A percentile compares a stretch with the other conserved stretches of the same genome.
Evolutionary conservation across 495 filamentous ascomycete species (phyloP).

Genomic region (Podospora appendiculata): DNA sequence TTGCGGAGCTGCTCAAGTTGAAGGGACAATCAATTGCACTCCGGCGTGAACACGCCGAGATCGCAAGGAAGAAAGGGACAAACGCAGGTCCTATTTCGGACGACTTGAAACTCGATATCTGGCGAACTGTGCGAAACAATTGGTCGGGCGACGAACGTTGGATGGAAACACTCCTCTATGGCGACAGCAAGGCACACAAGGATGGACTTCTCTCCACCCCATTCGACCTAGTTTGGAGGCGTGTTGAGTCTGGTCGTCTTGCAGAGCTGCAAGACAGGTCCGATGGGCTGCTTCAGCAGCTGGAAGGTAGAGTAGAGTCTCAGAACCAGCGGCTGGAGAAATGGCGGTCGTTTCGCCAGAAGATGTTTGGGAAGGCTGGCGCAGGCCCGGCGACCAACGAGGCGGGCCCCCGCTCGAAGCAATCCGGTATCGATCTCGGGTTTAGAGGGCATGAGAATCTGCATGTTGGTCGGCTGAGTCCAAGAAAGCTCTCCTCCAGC

Average conservation of each 20-base stretch:
- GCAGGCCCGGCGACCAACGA: conserved; percentile 6
- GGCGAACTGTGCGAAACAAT: conserved; percentile 52
- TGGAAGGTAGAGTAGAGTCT: conserved; percentile 51
- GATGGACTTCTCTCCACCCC: conserved; percentile 56
- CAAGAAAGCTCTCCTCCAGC: conserved; percentile 14
- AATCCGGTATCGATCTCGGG: conserved; percentile 38
- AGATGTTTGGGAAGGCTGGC: conserved; percentile 31
- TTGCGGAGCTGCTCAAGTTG: conserved; percentile 49
- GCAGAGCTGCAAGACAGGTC: conserved; percentile 40
- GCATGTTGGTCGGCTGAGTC: conserved; percentile 19
- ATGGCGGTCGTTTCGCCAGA: conserved; percentile 63
- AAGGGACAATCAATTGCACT: conserved; percentile 34
- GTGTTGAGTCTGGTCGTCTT: conserved; percentile 47
- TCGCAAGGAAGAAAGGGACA: neutral
- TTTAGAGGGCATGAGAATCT: conserved; percentile 41
- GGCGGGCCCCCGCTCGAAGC: conserved; percentile 12
- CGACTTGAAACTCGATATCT: conserved; percentile 32
- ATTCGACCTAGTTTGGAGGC: conserved; percentile 61
- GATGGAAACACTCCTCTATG: conserved; percentile 58
- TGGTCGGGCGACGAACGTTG: conserved; percentile 70
- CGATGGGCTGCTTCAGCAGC: conserved; percentile 47
- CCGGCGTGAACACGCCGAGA: conserved; percentile 35
- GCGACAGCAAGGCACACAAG: conserved; percentile 48
- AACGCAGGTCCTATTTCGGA: conserved; percentile 21
- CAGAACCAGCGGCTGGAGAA: conserved; percentile 58